Conservation (phyloP, 2,329 filamentous ascomycete genomes). For the Xylaria sp. region DNA sequence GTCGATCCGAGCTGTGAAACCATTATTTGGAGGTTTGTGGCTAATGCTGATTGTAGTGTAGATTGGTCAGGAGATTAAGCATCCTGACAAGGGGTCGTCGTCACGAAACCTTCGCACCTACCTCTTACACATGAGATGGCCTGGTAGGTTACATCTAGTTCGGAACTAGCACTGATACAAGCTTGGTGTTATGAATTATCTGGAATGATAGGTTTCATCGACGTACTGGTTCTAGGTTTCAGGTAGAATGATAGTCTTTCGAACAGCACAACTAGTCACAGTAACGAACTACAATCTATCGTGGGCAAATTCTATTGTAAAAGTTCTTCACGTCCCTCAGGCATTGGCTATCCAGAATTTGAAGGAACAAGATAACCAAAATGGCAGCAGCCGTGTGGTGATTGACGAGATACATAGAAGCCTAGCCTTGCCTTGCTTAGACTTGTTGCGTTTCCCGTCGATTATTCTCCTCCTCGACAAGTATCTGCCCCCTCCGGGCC, state of each 20-base stretch:
- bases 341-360: slow-evolving; percentile 5
- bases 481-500: slow-evolving; percentile 57
- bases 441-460: slow-evolving; percentile 22
- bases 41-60: too few species aligned
- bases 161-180: not conserved
- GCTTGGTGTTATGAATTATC: not conserved
- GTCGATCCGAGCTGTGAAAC: too few species aligned
- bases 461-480: slow-evolving; percentile 14
- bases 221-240: slow-evolving; percentile 9
- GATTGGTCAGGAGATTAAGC: too few species aligned
- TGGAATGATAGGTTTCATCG: not conserved
- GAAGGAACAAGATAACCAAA: not conserved
- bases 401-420: not conserved
- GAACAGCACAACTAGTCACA: not conserved
- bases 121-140: not conserved
- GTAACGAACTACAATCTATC: not conserved
- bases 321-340: not conserved
- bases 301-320: not conserved
- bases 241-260: slow-evolving; percentile 10
- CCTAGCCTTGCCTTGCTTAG: not conserved
- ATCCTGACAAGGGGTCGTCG: too few species aligned
- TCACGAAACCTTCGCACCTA: too few species aligned
- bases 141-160: not conserved
- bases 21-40: too few species aligned
- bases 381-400: not conserved